A percentile compares a stretch with the other conserved stretches of the same genome.
These are phyloP conservation scores for Aspergillus fumigatiaffinis DNA, from an alignment of 2,329 filamentous ascomycete species.

Conservation along the genomic window DNA sequence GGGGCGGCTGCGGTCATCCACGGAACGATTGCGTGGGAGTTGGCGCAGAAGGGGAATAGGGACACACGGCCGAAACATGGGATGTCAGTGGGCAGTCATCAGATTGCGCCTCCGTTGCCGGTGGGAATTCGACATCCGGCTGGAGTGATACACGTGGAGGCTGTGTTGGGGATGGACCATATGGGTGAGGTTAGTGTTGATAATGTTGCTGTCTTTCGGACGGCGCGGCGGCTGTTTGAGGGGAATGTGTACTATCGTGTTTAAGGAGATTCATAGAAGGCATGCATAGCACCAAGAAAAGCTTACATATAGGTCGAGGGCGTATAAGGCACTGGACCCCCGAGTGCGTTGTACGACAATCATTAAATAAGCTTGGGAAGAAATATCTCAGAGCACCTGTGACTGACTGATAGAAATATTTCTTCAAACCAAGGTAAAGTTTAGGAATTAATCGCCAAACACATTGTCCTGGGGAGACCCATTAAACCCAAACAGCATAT, in stretches of 20 bases:
- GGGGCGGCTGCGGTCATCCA: constrained; percentile 17
- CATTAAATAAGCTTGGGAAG: no score
- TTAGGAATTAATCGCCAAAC: no score
- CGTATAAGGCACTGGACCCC: no score
- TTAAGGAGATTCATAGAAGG: no score
- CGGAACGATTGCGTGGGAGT: constrained; percentile 17
- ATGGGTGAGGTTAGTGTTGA: constrained; percentile 6
- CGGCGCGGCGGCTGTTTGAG: constrained; percentile 20
- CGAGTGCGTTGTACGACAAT: no score
- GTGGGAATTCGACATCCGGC: constrained; percentile 17
- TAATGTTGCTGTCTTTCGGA: constrained; percentile 15
- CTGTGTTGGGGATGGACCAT: constrained; percentile 1
- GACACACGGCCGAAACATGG: background rate
- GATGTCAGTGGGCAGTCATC: background rate
- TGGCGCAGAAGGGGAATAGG: background rate
- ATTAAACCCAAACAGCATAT: constrained; percentile 34
- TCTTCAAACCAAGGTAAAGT: no score
- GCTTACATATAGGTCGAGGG: no score
- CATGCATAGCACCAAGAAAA: no score
- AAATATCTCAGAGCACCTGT: no score
- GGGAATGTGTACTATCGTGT: constrained; percentile 10
- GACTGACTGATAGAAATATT: no score
- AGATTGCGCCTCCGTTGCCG: background rate
- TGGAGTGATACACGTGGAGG: constrained; percentile 15
- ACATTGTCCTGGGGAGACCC: constrained; percentile 18